Percentiles rank a stretch among this genome's conserved stretches.
These are phyloP conservation scores for Porcisia deanei DNA, from an alignment of 208 protist genomes.

Conservation along the genomic window DNA sequence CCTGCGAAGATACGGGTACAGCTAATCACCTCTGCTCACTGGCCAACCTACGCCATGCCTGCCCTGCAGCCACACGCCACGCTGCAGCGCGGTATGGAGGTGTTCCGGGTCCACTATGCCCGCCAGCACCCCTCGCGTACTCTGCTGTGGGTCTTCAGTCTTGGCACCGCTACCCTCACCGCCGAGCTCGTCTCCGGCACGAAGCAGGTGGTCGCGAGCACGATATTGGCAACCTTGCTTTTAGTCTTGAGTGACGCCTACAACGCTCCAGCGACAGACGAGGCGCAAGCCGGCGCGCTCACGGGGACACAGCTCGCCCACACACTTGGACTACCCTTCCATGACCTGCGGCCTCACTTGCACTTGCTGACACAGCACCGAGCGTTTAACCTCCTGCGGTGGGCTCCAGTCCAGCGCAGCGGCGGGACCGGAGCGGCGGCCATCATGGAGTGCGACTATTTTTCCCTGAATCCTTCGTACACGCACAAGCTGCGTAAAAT, in stretches of 20 bases:
- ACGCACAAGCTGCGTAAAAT: slow-evolving; percentile 53
- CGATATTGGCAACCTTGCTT: slow-evolving; percentile 59
- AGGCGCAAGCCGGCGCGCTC: slow-evolving; percentile 9
- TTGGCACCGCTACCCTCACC: slow-evolving; percentile 53
- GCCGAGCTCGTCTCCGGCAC: slow-evolving; percentile 49
- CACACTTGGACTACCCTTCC: slow-evolving; percentile 26
- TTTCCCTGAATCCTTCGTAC: slow-evolving; percentile 58
- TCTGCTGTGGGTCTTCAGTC: slow-evolving; percentile 65
- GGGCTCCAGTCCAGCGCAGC: slow-evolving; percentile 5
- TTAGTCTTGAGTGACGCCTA: slow-evolving; percentile 57
- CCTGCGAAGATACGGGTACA: slow-evolving; percentile 35
- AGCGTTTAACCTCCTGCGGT: slow-evolving; percentile 23
- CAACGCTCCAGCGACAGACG: slow-evolving; percentile 7
- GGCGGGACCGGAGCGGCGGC: slow-evolving; percentile 2
- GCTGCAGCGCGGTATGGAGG: slow-evolving; percentile 37
- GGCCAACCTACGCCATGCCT: slow-evolving; percentile 41
- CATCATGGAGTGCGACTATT: slow-evolving; percentile 38
- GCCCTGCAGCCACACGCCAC: slow-evolving; percentile 44
- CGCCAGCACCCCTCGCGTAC: slow-evolving; percentile 51
- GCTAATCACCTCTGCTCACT: slow-evolving; percentile 54
- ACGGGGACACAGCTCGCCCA: slow-evolving; percentile 24
- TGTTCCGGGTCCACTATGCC: slow-evolving; percentile 63
- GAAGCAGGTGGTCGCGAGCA: slow-evolving; percentile 66
- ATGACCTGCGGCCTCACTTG: slow-evolving; percentile 24
- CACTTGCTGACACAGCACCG: slow-evolving; percentile 35